Conservation (phyloP, 441 rosid genomes). For the Breynia disticha region DNA sequence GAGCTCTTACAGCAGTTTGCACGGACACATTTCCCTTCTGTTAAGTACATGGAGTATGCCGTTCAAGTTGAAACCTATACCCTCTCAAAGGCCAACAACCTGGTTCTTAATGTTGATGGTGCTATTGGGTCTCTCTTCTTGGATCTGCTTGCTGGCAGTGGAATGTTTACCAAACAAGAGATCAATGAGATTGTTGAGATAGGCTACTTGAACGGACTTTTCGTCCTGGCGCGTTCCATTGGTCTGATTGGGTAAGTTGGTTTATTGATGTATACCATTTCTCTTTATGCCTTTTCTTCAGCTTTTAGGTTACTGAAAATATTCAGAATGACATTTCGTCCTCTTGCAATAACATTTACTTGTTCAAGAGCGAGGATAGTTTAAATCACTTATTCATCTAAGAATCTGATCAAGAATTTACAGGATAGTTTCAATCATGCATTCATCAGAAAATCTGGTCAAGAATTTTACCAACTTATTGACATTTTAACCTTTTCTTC, state of each 20-base stretch:
- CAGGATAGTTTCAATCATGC: no score
- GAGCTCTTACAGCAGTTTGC: constrained; percentile 81
- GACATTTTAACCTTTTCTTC: constrained; percentile 1
- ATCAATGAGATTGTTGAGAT: constrained; percentile 79
- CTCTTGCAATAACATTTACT: no score
- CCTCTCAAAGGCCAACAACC: constrained; percentile 76
- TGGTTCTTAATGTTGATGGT: constrained; percentile 82
- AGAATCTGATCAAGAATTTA: no score
- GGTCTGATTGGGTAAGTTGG: constrained; percentile 74
- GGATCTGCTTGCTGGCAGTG: constrained; percentile 90
- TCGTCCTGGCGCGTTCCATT: constrained; percentile 79
- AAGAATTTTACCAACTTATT: background rate
- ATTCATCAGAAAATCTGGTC: no score
- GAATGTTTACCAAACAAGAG: constrained; percentile 90
- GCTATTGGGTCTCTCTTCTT: constrained; percentile 91
- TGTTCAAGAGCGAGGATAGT: no score
- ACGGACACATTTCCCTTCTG: constrained; percentile 77
- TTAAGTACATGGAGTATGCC: constrained; percentile 90
- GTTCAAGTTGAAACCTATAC: constrained; percentile 89
- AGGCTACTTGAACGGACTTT: constrained; percentile 84
- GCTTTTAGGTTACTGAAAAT: background rate
- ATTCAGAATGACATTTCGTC: background rate
- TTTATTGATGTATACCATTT: background rate
- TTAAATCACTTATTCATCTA: no score
- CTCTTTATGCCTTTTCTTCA: background rate